These are phyloP conservation scores for Ceratocystis colombiana DNA, from an alignment of 2,329 filamentous ascomycete species.

Conservation along the genomic window DNA sequence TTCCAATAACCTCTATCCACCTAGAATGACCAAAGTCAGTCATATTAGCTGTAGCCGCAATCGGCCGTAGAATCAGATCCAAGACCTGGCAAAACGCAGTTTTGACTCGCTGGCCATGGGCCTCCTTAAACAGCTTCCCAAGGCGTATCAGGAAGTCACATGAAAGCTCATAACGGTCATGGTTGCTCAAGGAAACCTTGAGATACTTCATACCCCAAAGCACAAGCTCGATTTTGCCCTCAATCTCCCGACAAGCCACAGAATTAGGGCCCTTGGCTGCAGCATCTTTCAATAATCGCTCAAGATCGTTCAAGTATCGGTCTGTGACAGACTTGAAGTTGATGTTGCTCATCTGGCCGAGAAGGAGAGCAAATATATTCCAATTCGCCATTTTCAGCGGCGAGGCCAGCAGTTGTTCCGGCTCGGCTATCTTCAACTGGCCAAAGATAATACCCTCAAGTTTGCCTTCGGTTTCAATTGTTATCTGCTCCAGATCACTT, in stretches of 20 bases:
- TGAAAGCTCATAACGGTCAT: conserved; percentile 70
- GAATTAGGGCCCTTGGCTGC: conserved; percentile 55
- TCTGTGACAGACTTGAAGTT: conserved; percentile 78
- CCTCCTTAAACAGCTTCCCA: conserved; percentile 69
- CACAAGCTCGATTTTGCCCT: conserved; percentile 76
- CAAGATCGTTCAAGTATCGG: conserved; percentile 72
- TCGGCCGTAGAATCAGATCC: conserved; percentile 72
- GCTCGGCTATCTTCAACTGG: conserved; percentile 82
- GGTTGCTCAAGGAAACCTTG: conserved; percentile 61
- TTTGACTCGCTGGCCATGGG: conserved; percentile 83
- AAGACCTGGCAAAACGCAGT: conserved; percentile 90
- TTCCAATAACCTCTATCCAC: conserved; percentile 77
- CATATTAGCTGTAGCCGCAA: conserved; percentile 68
- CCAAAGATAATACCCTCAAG: conserved; percentile 92
- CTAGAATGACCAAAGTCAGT: conserved; percentile 68
- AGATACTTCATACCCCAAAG: conserved; percentile 87
- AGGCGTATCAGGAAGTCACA: conserved; percentile 81
- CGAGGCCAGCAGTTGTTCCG: conserved; percentile 66
- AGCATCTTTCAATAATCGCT: conserved; percentile 65
- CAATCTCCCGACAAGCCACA: conserved; percentile 52
- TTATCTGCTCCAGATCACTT: conserved; percentile 72
- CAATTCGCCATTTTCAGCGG: conserved; percentile 86
- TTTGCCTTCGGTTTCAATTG: conserved; percentile 83
- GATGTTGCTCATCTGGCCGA: conserved; percentile 92
- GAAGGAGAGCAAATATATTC: conserved; percentile 82